Evolutionary conservation across 106 monocot species (phyloP), one percentile per base, ranked within the genome.

Genomic region (Dendrobium huoshanense): DNA sequence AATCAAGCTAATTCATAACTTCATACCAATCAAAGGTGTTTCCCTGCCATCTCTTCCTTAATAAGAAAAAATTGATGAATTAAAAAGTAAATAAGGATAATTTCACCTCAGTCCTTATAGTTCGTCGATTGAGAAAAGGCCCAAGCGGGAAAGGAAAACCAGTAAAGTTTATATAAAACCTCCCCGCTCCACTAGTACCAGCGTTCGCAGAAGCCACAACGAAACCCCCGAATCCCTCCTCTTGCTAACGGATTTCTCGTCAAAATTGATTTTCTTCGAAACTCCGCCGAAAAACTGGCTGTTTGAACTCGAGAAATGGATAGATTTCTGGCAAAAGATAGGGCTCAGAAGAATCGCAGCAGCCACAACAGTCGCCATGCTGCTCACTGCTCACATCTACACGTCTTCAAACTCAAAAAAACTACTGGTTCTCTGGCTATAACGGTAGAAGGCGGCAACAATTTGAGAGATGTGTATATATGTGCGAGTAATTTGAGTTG

Each of bases 61-160:
- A n/a, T 9, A n/a, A 22, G 7, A n/a, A 18, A n/a, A 64, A 64
- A 24, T 64, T 1, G 7, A 64, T 64, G 24, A 72, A 72, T 16
- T 5, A 18, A 67, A 72, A 2, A 33, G 5, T 5, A 74, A 43
- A 2, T 2, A 51, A 73, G 73, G 1, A n/a, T 7, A 7, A 44
- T 7, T 24, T 75, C 81, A 49, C 97, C 95, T 98, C 98, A 67
- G 91, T 88, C 80, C 98, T 90, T 55, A 90, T 89, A 29, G 98
- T 98, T 33, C 84, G 81, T 55, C 98, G 64, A 67, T 95, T 95
- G 70, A 98, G 92, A 85, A 98, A 98, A 2, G 98, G 98, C 0
- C 95, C 98, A 37, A 98, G 92, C 2, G 98, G 98, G 85, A 98
- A 98, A 15, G 95, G 92, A 82, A 98, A 98, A 31, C 97, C 95